Percentiles rank a stretch among this genome's conserved stretches.
phyloP scores from a whole-genome alignment of 208 protist genomes.

The Paratrypanosoma confusum region DNA sequence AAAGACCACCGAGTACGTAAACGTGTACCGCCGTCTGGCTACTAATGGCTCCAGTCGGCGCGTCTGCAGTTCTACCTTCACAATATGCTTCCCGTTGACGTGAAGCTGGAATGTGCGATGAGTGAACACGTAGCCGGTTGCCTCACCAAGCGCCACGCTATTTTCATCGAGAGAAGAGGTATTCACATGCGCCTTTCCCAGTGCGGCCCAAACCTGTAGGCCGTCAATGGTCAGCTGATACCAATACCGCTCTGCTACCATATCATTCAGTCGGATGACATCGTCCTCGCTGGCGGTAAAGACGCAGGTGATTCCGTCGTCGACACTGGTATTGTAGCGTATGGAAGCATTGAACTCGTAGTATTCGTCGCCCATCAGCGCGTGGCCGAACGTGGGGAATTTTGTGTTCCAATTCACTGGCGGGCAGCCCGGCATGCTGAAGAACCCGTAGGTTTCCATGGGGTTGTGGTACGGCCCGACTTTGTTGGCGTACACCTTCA shows the following conservation, averaged over 20 bases:
- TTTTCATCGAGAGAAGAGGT: neutral
- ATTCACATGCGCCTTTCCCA: constrained; percentile 14
- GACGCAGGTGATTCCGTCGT: constrained; percentile 19
- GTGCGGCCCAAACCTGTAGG: constrained; percentile 30
- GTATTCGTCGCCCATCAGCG: constrained; percentile 54
- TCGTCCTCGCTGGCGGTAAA: constrained; percentile 12
- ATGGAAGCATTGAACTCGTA: constrained; percentile 35
- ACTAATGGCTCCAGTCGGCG: constrained; percentile 2
- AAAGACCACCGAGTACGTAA: constrained; percentile 84
- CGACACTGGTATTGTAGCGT: constrained; percentile 19
- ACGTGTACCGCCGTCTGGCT: constrained; percentile 28
- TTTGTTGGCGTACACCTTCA: constrained; percentile 87
- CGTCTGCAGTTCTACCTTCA: constrained; percentile 59
- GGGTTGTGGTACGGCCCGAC: constrained; percentile 90
- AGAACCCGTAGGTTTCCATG: constrained; percentile 92
- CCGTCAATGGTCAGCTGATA: constrained; percentile 61
- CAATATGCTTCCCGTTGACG: constrained; percentile 43
- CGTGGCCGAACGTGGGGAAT: constrained; percentile 61
- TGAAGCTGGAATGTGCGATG: constrained; percentile 81
- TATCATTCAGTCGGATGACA: constrained; percentile 4
- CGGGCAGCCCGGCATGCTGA: constrained; percentile 69
- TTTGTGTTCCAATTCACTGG: constrained; percentile 9
- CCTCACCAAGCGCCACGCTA: too few relatives aligned
- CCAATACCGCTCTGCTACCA: constrained; percentile 24
- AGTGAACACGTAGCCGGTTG: too few relatives aligned